phyloP scores from a whole-genome alignment of 2,329 filamentous ascomycete species.

The Fusarium sp. region DNA sequence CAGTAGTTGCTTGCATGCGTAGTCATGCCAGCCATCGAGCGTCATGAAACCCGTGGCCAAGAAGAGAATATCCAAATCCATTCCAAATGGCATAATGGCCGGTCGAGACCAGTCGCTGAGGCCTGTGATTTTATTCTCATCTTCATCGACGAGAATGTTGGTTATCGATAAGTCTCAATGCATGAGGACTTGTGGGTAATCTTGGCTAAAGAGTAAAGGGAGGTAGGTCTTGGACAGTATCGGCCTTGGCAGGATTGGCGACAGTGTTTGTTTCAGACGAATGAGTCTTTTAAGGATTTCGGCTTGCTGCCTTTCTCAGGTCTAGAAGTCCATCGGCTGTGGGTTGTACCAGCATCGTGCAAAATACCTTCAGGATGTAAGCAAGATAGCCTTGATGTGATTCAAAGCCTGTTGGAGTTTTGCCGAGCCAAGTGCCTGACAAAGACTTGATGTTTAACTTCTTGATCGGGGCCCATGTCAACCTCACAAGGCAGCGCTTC shows the following conservation, averaged over 20 bases:
- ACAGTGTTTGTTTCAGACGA: slow-evolving; percentile 25
- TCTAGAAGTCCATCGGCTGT: slow-evolving; percentile 21
- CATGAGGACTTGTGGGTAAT: slow-evolving; percentile 51
- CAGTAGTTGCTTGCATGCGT: slow-evolving; percentile 41
- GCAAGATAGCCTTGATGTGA: slow-evolving; percentile 15
- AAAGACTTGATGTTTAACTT: slow-evolving; percentile 33
- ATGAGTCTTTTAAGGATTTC: slow-evolving; percentile 40
- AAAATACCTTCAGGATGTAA: slow-evolving; percentile 45
- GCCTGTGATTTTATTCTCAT: slow-evolving; percentile 45
- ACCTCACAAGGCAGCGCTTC: slow-evolving; percentile 40
- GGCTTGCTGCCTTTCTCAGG: slow-evolving; percentile 26
- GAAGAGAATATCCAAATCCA: slow-evolving; percentile 45
- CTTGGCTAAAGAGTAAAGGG: slow-evolving; percentile 44
- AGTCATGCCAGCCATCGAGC: slow-evolving; percentile 49
- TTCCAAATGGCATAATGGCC: slow-evolving; percentile 42
- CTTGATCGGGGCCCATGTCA: slow-evolving; percentile 37
- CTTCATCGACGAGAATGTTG: slow-evolving; percentile 50
- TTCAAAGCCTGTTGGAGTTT: slow-evolving; percentile 1
- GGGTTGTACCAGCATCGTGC: slow-evolving; percentile 43
- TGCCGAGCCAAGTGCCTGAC: slow-evolving; percentile 36
- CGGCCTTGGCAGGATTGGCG: slow-evolving; percentile 22
- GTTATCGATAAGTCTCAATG: slow-evolving; percentile 51
- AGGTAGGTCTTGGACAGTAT: slow-evolving; percentile 35
- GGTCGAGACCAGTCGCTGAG: slow-evolving; percentile 52
- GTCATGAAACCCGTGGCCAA: slow-evolving; percentile 48